These are phyloP conservation scores for Picea mariana DNA, from an alignment of 83 land plant species.

Conservation along the genomic window DNA sequence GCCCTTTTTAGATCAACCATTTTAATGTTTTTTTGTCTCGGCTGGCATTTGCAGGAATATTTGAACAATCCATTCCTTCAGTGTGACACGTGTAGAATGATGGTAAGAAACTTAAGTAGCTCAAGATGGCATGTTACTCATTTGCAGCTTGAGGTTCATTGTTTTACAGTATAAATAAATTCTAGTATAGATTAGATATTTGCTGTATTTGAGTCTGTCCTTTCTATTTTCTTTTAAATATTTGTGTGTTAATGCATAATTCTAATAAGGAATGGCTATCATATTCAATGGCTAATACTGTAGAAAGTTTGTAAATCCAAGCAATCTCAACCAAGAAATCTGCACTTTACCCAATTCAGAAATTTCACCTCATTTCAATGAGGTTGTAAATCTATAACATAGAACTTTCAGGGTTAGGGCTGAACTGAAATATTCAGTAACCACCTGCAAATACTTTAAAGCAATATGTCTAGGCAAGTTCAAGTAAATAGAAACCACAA, in stretches of 20 bases:
- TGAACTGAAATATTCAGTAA: too few species aligned
- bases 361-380: too few species aligned
- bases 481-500: too few species aligned
- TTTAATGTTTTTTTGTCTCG: conserved; percentile 9
- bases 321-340: too few species aligned
- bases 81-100: conserved; percentile 94
- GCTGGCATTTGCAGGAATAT: conserved; percentile 61
- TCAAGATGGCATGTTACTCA: not conserved
- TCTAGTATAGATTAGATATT: not conserved
- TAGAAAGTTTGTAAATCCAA: too few species aligned
- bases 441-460: too few species aligned
- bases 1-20: not conserved
- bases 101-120: conserved; percentile 66
- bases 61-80: conserved; percentile 75
- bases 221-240: conserved; percentile 1
- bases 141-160: conserved; percentile 10
- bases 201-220: not conserved
- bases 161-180: not conserved
- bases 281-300: not conserved
- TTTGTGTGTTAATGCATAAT: not conserved
- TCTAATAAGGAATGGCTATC: not conserved
- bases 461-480: too few species aligned
- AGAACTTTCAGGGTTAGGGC: too few species aligned
- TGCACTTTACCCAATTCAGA: too few species aligned
- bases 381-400: too few species aligned